phyloP scores from a whole-genome alignment of 345 rosid species.

The Camelina neglecta region DNA sequence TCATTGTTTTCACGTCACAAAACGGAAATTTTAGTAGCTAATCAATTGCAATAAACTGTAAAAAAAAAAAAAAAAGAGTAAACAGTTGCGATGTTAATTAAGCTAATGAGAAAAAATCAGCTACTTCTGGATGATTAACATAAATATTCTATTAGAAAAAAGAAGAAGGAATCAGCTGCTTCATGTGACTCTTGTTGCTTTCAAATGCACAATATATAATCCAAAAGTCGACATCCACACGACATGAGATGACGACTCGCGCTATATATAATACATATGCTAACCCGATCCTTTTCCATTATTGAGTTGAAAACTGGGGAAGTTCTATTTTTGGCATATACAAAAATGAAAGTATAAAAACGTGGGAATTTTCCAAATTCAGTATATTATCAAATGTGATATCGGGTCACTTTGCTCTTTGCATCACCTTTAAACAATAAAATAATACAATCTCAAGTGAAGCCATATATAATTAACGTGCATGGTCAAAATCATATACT shows the following conservation, averaged over 20 bases:
- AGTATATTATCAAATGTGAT: neutral
- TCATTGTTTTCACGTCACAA: neutral
- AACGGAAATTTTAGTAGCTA: neutral
- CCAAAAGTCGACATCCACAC: conserved; percentile 24
- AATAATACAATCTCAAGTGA: neutral
- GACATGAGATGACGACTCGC: conserved; percentile 13
- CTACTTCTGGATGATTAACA: neutral
- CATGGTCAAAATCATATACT: conserved; percentile 1
- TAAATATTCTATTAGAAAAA: no score
- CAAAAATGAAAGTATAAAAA: conserved; percentile 1
- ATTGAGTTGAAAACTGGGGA: neutral
- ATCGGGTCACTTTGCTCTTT: conserved; percentile 7
- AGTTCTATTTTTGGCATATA: conserved; percentile 8
- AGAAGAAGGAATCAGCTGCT: conserved; percentile 9
- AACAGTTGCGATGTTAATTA: no score
- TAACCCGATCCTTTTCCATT: conserved; percentile 7
- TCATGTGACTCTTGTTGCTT: conserved; percentile 30
- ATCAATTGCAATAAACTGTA: no score
- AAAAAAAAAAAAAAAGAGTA: no score
- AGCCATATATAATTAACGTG: neutral
- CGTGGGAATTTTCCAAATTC: conserved; percentile 22
- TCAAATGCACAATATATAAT: conserved; percentile 12
- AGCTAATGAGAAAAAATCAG: neutral
- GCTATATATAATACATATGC: neutral
- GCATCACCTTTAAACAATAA: neutral